A percentile compares a stretch with the other conserved stretches of the same genome.
Evolutionary conservation across 2,329 filamentous ascomycete genomes (phyloP).

Genomic region (Fusarium chlamydosporum): DNA sequence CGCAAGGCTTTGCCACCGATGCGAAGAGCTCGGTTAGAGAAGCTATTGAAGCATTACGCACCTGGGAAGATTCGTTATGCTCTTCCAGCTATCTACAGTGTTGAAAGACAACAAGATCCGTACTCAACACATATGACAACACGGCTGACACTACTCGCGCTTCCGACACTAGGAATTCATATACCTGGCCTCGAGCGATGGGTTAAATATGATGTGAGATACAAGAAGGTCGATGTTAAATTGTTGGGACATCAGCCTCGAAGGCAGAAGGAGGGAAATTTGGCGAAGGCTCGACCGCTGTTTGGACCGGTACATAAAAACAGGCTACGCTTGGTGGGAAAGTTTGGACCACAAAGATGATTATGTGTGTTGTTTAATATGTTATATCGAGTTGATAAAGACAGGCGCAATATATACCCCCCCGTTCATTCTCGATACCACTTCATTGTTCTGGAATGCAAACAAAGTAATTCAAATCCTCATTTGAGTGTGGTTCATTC

Average conservation of each 20-base stretch:
- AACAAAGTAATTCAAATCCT: neutral
- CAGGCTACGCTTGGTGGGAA: constrained; percentile 38
- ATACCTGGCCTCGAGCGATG: constrained; percentile 63
- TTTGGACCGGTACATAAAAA: constrained; percentile 33
- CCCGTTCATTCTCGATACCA: neutral
- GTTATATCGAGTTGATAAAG: neutral
- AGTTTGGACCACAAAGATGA: constrained; percentile 29
- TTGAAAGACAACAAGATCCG: constrained; percentile 53
- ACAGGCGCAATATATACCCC: constrained; percentile 1
- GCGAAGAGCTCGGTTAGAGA: constrained; percentile 56
- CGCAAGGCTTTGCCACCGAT: constrained; percentile 58
- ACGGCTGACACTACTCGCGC: constrained; percentile 62
- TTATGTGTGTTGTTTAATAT: constrained; percentile 6
- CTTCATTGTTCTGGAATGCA: neutral
- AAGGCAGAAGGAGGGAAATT: constrained; percentile 24
- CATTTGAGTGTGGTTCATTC: neutral
- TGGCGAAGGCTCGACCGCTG: constrained; percentile 20
- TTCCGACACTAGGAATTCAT: constrained; percentile 66
- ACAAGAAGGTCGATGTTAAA: constrained; percentile 63
- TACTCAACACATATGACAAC: constrained; percentile 46
- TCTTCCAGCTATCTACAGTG: constrained; percentile 67
- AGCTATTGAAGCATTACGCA: constrained; percentile 63
- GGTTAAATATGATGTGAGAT: constrained; percentile 65
- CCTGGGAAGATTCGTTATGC: constrained; percentile 70
- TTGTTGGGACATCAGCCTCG: constrained; percentile 54